phyloP scores from a whole-genome alignment of 345 rosid genomes.

The Bruguiera gymnorhiza region DNA sequence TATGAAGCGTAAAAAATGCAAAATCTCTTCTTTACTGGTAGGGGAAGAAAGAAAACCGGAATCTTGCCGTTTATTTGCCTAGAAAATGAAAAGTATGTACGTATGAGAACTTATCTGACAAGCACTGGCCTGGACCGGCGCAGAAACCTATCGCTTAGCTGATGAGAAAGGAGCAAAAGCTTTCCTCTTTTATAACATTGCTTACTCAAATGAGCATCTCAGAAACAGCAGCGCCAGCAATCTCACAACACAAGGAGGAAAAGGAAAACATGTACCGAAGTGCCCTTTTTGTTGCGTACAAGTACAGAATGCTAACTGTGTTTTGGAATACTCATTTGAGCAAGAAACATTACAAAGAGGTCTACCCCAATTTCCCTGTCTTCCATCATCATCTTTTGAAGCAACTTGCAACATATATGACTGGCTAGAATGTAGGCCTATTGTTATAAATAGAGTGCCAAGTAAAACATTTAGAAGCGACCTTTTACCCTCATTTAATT shows the following conservation, averaged over 20 bases:
- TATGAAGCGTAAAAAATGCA: no score
- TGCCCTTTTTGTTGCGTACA: not conserved
- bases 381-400: no score
- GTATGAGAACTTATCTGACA: no score
- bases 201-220: conserved; percentile 48
- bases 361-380: not conserved
- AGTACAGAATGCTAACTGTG: conserved; percentile 4
- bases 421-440: not conserved
- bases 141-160: not conserved
- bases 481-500: not conserved
- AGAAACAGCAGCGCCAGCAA: conserved; percentile 23
- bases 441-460: not conserved
- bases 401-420: no score
- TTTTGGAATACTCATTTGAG: conserved; percentile 59
- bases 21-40: no score
- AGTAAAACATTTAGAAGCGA: not conserved
- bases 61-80: no score
- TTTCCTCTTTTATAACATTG: conserved; percentile 31
- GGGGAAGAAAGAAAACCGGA: no score
- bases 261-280: not conserved
- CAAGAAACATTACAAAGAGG: conserved; percentile 46
- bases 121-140: no score
- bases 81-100: no score
- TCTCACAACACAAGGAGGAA: not conserved
- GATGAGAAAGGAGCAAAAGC: not conserved